These are phyloP conservation scores for Botryotinia calthae DNA, from an alignment of 2,329 filamentous ascomycete species.

Conservation along the genomic window DNA sequence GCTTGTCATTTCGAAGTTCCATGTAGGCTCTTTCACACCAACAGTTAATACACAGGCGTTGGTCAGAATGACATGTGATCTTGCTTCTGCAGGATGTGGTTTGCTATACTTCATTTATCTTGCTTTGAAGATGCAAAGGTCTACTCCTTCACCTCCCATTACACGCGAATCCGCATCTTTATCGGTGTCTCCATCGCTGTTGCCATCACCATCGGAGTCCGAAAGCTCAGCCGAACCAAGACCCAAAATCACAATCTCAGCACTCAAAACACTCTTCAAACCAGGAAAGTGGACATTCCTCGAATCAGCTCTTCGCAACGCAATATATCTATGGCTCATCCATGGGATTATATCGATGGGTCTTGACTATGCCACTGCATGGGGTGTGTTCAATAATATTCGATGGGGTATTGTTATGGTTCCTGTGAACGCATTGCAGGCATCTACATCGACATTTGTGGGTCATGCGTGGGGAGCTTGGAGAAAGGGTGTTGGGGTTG, in stretches of 20 bases:
- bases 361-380: conserved; percentile 65
- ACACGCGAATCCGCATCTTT: neutral
- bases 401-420: conserved; percentile 75
- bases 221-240: conserved; percentile 19
- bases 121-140: conserved; percentile 22
- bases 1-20: conserved; percentile 63
- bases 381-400: conserved; percentile 72
- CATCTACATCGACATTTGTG: conserved; percentile 62
- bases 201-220: neutral
- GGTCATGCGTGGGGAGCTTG: conserved; percentile 64
- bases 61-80: conserved; percentile 60
- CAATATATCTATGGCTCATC: conserved; percentile 69
- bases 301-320: conserved; percentile 66
- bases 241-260: conserved; percentile 42
- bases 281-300: conserved; percentile 59
- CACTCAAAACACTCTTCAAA: conserved; percentile 50
- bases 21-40: conserved; percentile 53
- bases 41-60: conserved; percentile 63
- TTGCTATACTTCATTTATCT: conserved; percentile 57
- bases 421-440: conserved; percentile 64
- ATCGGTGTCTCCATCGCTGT: neutral
- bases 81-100: conserved; percentile 53
- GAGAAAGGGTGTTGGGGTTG: conserved; percentile 40
- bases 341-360: conserved; percentile 62
- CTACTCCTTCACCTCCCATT: neutral